These are phyloP conservation scores for Populus hybrid DNA, from an alignment of 441 rosid species.

Conservation along the genomic window DNA sequence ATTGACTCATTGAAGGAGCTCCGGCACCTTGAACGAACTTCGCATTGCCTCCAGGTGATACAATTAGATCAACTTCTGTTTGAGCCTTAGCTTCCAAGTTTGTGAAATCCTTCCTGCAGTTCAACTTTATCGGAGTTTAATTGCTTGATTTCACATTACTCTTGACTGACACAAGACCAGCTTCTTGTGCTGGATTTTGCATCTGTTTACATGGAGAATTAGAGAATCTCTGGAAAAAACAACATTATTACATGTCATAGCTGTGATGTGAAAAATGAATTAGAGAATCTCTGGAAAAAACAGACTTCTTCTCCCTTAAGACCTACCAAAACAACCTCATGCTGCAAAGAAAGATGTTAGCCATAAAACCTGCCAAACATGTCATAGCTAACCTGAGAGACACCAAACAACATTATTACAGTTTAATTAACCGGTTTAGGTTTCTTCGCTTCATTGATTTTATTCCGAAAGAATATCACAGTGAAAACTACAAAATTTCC, in stretches of 20 bases:
- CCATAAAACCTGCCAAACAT: not conserved
- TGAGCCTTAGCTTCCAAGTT: conserved; percentile 3
- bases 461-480: not conserved
- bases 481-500: not conserved
- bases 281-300: not conserved
- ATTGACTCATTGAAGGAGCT: conserved; percentile 14
- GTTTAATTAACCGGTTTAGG: too few relatives aligned
- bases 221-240: too few relatives aligned
- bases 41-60: not conserved
- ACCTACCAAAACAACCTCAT: not conserved
- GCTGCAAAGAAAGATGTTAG: not conserved
- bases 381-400: not conserved
- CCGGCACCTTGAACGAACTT: not conserved
- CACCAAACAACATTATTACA: not conserved
- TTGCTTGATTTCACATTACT: conserved; percentile 3
- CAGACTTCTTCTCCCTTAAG: not conserved
- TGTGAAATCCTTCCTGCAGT: not conserved
- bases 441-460: not conserved
- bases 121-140: conserved; percentile 9
- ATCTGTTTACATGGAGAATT: conserved; percentile 1
- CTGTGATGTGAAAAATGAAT: conserved; percentile 13
- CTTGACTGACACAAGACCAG: not conserved
- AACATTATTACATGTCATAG: too few relatives aligned
- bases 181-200: conserved; percentile 21
- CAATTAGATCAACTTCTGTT: conserved; percentile 8